These are phyloP conservation scores for Baorangia bicolor DNA, from an alignment of 768 basidiomycete genomes.

Conservation along the genomic window DNA sequence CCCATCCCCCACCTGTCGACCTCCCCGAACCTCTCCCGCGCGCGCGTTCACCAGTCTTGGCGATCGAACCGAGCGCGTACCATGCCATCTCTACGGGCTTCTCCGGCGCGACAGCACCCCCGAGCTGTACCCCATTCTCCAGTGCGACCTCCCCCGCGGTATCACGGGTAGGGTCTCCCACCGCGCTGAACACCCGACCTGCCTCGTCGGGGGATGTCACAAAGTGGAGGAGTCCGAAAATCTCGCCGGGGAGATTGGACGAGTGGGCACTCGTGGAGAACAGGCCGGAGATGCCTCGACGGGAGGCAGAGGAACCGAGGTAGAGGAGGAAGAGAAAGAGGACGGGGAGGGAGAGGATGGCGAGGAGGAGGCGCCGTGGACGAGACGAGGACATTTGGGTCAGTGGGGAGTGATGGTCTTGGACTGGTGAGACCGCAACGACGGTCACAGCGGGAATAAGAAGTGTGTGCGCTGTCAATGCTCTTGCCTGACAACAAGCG, in stretches of 20 bases:
- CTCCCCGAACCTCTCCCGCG: constrained; percentile 14
- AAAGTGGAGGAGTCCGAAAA: constrained; percentile 70
- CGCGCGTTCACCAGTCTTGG: background rate
- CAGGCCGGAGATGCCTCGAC: constrained; percentile 30
- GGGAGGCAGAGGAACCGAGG: constrained; percentile 38
- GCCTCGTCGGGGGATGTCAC: constrained; percentile 43
- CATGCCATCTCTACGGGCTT: constrained; percentile 49
- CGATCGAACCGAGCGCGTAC: constrained; percentile 48
- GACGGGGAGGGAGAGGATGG: constrained; percentile 38
- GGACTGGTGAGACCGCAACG: too few species aligned
- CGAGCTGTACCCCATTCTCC: background rate
- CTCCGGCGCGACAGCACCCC: constrained; percentile 45
- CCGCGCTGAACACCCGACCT: constrained; percentile 8
- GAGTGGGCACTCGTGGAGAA: constrained; percentile 42
- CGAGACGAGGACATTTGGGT: constrained; percentile 30
- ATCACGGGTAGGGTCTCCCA: constrained; percentile 18
- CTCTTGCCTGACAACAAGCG: too few species aligned
- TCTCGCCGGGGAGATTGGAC: constrained; percentile 48
- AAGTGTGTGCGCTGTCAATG: too few species aligned
- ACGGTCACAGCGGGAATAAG: too few species aligned
- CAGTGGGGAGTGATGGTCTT: background rate
- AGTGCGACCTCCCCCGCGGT: background rate
- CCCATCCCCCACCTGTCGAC: constrained; percentile 42
- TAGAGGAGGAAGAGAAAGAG: constrained; percentile 38
- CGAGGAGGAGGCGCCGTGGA: constrained; percentile 44